These are phyloP conservation scores for Lactarius hengduanensis DNA, from an alignment of 768 basidiomycete species.

Conservation along the genomic window DNA sequence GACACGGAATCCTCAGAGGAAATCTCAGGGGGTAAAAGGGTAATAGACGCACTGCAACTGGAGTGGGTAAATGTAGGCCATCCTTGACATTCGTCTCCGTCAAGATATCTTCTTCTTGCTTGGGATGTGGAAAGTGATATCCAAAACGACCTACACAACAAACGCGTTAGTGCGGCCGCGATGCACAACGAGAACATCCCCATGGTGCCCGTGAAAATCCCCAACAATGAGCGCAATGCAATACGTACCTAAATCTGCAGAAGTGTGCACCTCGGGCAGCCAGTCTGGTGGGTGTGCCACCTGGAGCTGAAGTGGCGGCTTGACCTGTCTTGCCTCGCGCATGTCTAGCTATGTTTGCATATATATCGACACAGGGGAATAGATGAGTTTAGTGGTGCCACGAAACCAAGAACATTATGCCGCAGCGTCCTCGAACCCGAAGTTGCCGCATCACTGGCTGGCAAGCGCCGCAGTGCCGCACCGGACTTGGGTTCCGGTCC, in stretches of 20 bases:
- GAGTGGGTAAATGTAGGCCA: constrained; percentile 54
- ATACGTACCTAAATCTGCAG: constrained; percentile 66
- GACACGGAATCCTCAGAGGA: neutral
- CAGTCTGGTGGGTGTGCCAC: constrained; percentile 69
- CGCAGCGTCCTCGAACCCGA: neutral
- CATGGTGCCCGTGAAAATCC: neutral
- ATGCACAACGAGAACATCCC: neutral
- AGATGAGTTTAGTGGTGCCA: neutral
- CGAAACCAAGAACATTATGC: neutral
- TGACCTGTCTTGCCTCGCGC: constrained; percentile 26
- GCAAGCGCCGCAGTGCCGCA: neutral
- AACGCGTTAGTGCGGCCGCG: neutral
- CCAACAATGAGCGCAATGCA: neutral
- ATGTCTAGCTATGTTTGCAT: constrained; percentile 18
- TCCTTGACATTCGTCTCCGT: constrained; percentile 62
- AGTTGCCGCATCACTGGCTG: neutral
- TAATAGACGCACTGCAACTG: constrained; percentile 54
- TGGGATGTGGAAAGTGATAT: constrained; percentile 70
- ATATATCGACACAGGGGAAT: neutral
- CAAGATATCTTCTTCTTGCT: constrained; percentile 73
- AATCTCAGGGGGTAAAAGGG: neutral
- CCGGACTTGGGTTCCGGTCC: neutral
- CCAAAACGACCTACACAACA: constrained; percentile 61
- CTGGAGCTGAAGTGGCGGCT: constrained; percentile 49
- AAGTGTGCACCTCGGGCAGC: constrained; percentile 64